phyloP scores from a whole-genome alignment of 2,329 filamentous ascomycete genomes.

The Penicillium sp. region DNA sequence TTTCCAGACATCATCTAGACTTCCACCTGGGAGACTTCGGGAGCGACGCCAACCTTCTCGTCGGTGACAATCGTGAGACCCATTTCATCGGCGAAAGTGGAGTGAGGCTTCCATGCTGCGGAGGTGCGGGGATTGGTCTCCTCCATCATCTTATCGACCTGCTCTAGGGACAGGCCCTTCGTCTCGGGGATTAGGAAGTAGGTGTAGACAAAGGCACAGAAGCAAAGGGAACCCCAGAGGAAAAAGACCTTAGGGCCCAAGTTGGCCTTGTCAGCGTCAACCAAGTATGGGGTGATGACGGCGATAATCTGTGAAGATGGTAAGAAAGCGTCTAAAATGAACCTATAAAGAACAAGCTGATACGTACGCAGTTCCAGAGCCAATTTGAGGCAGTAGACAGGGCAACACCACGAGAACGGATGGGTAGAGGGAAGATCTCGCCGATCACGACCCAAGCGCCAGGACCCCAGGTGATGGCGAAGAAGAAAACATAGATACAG shows the following conservation, averaged over 20 bases:
- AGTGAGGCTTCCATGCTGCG: conserved; percentile 71
- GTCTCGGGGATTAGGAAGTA: conserved; percentile 76
- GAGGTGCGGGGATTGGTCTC: conserved; percentile 77
- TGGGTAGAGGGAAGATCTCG: conserved; percentile 86
- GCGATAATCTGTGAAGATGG: conserved; percentile 48
- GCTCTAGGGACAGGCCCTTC: conserved; percentile 75
- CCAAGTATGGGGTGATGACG: conserved; percentile 72
- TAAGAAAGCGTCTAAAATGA: background rate
- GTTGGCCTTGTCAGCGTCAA: conserved; percentile 53
- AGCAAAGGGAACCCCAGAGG: conserved; percentile 76
- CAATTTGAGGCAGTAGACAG: conserved; percentile 88
- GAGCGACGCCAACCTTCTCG: conserved; percentile 19
- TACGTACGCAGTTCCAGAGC: conserved; percentile 72
- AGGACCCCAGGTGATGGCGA: conserved; percentile 85
- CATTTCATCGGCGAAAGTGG: conserved; percentile 66
- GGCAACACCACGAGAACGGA: conserved; percentile 83
- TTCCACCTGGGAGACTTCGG: conserved; percentile 17
- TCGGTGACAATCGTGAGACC: conserved; percentile 41
- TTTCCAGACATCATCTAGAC: conserved; percentile 7
- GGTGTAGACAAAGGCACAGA: conserved; percentile 67
- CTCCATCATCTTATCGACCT: conserved; percentile 86
- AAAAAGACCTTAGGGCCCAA: conserved; percentile 73
- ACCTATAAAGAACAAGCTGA: background rate
- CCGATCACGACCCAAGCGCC: conserved; percentile 73
- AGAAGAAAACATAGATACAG: conserved; percentile 90